Evolutionary conservation across 176 grass and related monocot genomes (phyloP), one percentile per base, ranked within the genome.

Genomic region (Microstegium vimineum): DNA sequence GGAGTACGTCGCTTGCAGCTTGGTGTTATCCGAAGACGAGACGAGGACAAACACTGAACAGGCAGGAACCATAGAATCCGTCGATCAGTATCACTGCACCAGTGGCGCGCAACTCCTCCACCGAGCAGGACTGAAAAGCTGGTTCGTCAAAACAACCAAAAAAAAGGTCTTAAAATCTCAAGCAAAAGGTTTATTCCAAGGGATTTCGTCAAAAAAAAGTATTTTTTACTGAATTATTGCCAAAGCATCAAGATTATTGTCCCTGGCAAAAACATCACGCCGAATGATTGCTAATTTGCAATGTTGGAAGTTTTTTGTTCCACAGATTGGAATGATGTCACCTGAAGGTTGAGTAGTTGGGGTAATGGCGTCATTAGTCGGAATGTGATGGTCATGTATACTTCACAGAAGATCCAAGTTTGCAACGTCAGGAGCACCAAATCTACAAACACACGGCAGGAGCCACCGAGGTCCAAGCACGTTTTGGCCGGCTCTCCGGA

Each of bases 401-500:
- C 8, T 75, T 61, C 11, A 76, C 49, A 70, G 17, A 80, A 31
- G 28, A 60, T 17, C 42, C 47, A 71, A 81, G 26, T 52, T 70
- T 77, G 30, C 51, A 31, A 9, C 67, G 62, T 40, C 31, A 36
- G 54, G 57, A 84, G 74, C 8, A 68, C 76, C 37, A 5, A 80
- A 25, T 80, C 69, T 42, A 81, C 87, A 81, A 68, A 57, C 17
- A n/a, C n/a, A 75, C 32, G 42, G 18, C 22, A 84, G 62, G 51
- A 20, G 60, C 40, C 17, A 15, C 10, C 17, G 27, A 78, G 38
- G 61, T 73, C 2, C 6, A 69, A 82, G n/a, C 66, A 47, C 7
- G n/a, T 83, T 72, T 83, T 40, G 85, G 66, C 56, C 51, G 70
- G 85, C 57, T 45, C 30, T 36, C 46, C 70, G 73, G 66, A 13